Evolutionary conservation across 2,329 filamentous ascomycete species (phyloP).

Genomic region (Aquanectria penicillioides): DNA sequence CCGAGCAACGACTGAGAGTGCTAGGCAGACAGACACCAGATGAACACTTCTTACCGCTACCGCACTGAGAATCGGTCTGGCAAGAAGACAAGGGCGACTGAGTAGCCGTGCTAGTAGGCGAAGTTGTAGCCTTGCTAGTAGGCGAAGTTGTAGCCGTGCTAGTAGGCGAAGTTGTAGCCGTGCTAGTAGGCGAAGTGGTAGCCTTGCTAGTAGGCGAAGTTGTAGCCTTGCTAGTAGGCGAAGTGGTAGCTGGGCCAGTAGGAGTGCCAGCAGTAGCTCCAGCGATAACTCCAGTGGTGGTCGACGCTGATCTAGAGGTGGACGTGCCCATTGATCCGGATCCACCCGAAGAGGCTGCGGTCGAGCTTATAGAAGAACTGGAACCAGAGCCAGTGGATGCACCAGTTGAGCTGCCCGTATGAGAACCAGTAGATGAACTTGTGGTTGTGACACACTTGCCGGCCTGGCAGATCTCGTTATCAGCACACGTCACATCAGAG

Average conservation of each 20-base stretch:
- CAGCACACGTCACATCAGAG: not conserved
- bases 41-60: slow-evolving; percentile 2
- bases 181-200: no score
- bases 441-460: not conserved
- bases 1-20: not conserved
- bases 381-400: not conserved
- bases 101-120: no score
- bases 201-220: no score
- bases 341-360: no score
- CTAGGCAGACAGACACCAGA: not conserved
- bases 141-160: no score
- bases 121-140: no score
- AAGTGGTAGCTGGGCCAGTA: no score
- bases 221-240: no score
- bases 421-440: not conserved
- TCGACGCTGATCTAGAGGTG: not conserved
- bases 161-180: no score
- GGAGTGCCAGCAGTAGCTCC: not conserved
- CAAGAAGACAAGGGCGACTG: no score
- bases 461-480: not conserved
- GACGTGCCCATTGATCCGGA: not conserved
- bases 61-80: not conserved
- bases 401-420: not conserved
- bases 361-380: not conserved
- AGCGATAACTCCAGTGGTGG: no score